Evolutionary conservation across 2,329 filamentous ascomycete genomes (phyloP).

Genomic region (Fusarium sacchari): DNA sequence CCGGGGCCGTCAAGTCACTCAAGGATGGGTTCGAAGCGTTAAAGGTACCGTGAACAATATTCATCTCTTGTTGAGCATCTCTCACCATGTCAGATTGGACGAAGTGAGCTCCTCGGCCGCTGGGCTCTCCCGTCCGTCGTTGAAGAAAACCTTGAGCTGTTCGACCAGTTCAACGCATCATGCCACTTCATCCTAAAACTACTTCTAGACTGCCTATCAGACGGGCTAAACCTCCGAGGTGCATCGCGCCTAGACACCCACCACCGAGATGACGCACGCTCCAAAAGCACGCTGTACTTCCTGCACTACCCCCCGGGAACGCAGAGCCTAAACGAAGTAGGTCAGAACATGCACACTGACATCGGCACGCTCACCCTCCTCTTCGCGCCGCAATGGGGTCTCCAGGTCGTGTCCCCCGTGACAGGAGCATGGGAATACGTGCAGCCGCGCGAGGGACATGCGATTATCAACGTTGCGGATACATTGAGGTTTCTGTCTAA

Average conservation of each 20-base stretch:
- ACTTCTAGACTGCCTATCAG: conserved; percentile 10
- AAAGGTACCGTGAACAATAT: background rate
- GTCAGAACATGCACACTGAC: conserved; percentile 26
- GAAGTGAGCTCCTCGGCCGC: background rate
- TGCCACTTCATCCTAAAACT: conserved; percentile 19
- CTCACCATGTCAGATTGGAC: background rate
- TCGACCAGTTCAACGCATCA: conserved; percentile 3
- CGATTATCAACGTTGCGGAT: conserved; percentile 8
- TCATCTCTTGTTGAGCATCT: background rate
- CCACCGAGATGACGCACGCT: conserved; percentile 12
- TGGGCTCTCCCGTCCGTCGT: conserved; percentile 14
- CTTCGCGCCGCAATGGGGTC: conserved; percentile 18
- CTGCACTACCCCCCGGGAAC: conserved; percentile 8
- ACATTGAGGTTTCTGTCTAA: conserved; percentile 16
- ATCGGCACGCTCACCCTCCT: conserved; percentile 15
- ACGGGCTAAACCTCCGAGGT: background rate
- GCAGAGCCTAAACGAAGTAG: conserved; percentile 6
- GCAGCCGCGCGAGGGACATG: background rate
- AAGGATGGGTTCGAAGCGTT: conserved; percentile 15
- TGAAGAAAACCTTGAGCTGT: background rate
- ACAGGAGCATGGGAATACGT: conserved; percentile 7
- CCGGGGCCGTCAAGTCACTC: background rate
- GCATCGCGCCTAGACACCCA: background rate
- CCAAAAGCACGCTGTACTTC: conserved; percentile 21
- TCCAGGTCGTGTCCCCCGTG: conserved; percentile 10